A percentile compares a stretch with the other conserved stretches of the same genome.
These are phyloP conservation scores for Vitis amurensis DNA, from an alignment of 164 flowering plant species.

Conservation along the genomic window DNA sequence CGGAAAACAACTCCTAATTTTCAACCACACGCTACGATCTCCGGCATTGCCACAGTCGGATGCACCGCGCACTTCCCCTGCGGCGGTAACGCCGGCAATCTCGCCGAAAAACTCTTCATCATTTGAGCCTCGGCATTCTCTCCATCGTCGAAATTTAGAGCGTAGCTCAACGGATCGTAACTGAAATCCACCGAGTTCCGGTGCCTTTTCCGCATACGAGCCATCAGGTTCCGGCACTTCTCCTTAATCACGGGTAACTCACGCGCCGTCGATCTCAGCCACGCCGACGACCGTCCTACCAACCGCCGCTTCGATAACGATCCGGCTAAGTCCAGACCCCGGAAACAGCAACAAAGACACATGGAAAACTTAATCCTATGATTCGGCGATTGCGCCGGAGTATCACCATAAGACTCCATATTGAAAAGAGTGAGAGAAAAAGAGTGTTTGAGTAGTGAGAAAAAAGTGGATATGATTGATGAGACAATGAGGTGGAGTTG, in stretches of 20 bases:
- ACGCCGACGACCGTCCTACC: conserved; percentile 25
- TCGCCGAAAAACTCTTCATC: conserved; percentile 30
- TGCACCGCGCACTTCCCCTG: neutral
- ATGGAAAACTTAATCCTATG: conserved; percentile 18
- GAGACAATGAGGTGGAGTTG: neutral
- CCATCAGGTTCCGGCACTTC: conserved; percentile 29
- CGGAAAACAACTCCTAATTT: neutral
- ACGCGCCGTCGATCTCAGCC: conserved; percentile 30
- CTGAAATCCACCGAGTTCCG: conserved; percentile 42
- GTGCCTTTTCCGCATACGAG: conserved; percentile 23
- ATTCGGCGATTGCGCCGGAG: conserved; percentile 7
- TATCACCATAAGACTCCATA: conserved; percentile 8
- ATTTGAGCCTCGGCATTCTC: conserved; percentile 26
- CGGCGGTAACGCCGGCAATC: conserved; percentile 33
- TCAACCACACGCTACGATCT: conserved; percentile 15
- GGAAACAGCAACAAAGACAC: conserved; percentile 31
- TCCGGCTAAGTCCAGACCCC: conserved; percentile 16
- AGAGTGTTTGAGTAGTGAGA: neutral
- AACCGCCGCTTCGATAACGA: neutral
- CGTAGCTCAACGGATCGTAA: conserved; percentile 63
- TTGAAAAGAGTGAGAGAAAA: neutral
- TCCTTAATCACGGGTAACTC: conserved; percentile 36
- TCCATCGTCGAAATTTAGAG: conserved; percentile 59
- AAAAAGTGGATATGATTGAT: neutral
- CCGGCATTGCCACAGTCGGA: conserved; percentile 4